Evolutionary conservation across 2,329 filamentous ascomycete genomes (phyloP), one percentile per base, ranked within the genome.

Genomic region (Dichotomopilus funicola): DNA sequence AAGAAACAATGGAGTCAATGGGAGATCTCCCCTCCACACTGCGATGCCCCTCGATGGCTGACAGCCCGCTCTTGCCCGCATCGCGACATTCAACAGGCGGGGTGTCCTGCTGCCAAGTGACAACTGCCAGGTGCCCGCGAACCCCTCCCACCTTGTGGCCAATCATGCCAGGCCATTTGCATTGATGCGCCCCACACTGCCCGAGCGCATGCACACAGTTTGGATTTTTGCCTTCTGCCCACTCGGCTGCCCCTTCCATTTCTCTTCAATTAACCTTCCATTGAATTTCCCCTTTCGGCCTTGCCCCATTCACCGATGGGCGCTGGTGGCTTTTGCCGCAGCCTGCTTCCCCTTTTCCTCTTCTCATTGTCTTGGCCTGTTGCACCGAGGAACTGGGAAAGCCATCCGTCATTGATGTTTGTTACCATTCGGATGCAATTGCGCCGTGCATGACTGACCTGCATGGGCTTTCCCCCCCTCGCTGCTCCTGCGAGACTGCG

Each of bases 121-220:
- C n/a, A 31, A 31, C 46, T 56, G 56, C 11, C 56, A 55, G 48
- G 50, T 57, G 47, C 51, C 44, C 38, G 37, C 33, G n/a, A 10
- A 12, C 27, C 9, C 37, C 33, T 13, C 31, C 13, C 36, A 38
- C 11, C 11, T 12, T 42, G 46, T 44, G n/a, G 8, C 57, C 40
- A 59, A 56, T 59, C 34, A 53, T 0, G 5, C 2, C 3, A 8
- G 1, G 7, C 12, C 1, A 1, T 49, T 31, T 55, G 43, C 44
- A 59, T 59, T 61, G 43, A 31, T 61, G 59, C 59, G 59, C 59
- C 57, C 59, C 59, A 61, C 59, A 55, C 5, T 8, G 57, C 41
- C 57, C 42, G 53, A 58, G 59, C 57, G 55, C 51, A 49, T 43
- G 41, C 52, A 6, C 34, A 13, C 40, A 7, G 40, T 42, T 51